phyloP scores from a whole-genome alignment of 2,329 filamentous ascomycete genomes.

The Aspergillus uvarum region DNA sequence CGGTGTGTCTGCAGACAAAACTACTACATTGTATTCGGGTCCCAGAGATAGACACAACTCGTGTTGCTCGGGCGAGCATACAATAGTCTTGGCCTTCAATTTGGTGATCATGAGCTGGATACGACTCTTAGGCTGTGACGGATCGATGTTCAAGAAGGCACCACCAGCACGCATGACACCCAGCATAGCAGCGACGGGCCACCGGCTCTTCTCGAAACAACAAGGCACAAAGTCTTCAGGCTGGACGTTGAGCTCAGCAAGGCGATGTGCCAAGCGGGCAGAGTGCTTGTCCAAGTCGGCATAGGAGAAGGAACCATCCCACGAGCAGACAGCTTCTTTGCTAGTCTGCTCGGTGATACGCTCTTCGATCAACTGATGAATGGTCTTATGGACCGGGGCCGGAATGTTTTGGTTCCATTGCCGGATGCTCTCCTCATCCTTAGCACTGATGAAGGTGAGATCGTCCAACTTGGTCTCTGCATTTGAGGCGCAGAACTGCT shows the following conservation, averaged over 20 bases:
- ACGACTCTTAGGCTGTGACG: constrained; percentile 10
- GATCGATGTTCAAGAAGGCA: constrained; percentile 16
- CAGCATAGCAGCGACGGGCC: constrained; percentile 12
- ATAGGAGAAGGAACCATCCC: constrained; percentile 18
- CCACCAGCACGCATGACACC: constrained; percentile 13
- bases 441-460: constrained; percentile 9
- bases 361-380: constrained; percentile 12
- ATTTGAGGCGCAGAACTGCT: constrained; percentile 8
- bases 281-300: constrained; percentile 13
- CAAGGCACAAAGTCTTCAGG: constrained; percentile 13
- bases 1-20: constrained; percentile 1
- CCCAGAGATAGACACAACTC: constrained; percentile 7
- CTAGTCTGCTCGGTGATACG: not conserved
- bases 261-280: constrained; percentile 4
- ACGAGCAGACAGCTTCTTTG: constrained; percentile 13
- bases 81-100: constrained; percentile 8
- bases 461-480: constrained; percentile 7
- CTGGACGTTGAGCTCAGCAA: constrained; percentile 1
- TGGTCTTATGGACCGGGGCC: constrained; percentile 1
- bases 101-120: constrained; percentile 14
- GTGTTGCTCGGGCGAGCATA: constrained; percentile 12
- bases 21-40: constrained; percentile 5
- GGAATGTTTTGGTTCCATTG: constrained; percentile 15
- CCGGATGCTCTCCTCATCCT: constrained; percentile 13
- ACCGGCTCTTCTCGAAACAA: constrained; percentile 15